Percentiles rank a stretch among this genome's conserved stretches.
Evolutionary conservation across 148 eudicot genomes (phyloP).

Genomic region (Rhododendron williamsianum): DNA sequence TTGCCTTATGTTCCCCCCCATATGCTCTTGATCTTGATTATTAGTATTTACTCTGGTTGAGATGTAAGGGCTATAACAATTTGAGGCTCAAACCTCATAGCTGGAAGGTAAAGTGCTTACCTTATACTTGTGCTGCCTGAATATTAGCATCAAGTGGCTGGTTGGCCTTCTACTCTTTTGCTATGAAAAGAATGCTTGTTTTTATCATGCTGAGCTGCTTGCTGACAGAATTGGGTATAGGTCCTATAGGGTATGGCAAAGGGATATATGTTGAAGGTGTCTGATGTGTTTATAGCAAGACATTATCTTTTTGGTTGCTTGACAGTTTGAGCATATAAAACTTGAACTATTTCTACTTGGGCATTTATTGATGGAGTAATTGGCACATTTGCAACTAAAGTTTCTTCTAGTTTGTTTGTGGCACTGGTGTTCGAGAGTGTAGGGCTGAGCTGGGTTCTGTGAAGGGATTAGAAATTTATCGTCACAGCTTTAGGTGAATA

Average conservation of each 20-base stretch:
- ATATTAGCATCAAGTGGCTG: not conserved
- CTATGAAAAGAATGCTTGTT: not conserved
- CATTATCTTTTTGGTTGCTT: not conserved
- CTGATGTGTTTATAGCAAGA: not conserved
- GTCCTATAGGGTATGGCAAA: not conserved
- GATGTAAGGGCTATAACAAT: not conserved
- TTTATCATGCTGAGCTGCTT: not conserved
- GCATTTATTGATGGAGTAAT: not conserved
- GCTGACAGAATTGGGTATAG: no score
- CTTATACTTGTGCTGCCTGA: not conserved
- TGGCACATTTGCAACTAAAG: not conserved
- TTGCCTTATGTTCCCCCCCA: not conserved
- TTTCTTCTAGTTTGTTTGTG: not conserved
- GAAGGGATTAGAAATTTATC: not conserved
- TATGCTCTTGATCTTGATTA: not conserved
- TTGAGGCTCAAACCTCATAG: not conserved
- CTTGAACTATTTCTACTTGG: not conserved
- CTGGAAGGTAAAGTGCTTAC: not conserved
- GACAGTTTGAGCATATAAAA: not conserved
- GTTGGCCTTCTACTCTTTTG: not conserved
- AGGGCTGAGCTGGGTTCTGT: not conserved
- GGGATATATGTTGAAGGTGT: not conserved
- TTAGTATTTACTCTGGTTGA: not conserved
- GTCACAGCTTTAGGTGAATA: not conserved
- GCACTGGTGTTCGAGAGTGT: not conserved